Conservation (phyloP, 345 rosid genomes). For the Eucalyptus pumila region DNA sequence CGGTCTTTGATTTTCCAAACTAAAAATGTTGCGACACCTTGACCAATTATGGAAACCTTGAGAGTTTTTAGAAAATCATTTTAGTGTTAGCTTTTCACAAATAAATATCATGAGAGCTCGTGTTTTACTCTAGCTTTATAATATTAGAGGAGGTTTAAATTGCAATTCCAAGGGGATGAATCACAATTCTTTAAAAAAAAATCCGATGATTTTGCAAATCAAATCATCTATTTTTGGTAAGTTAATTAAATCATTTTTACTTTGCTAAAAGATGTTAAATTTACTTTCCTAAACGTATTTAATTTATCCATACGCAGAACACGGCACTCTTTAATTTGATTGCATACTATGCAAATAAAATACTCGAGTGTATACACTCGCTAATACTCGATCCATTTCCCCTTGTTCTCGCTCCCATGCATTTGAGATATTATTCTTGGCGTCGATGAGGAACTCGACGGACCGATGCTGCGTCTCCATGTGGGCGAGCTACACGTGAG, state of each 20-base stretch:
- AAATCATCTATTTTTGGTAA: background rate
- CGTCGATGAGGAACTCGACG: background rate
- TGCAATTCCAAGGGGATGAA: background rate
- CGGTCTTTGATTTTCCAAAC: accelerated
- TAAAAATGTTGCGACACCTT: accelerated
- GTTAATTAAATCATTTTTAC: background rate
- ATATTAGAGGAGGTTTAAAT: background rate
- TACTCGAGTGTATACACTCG: background rate
- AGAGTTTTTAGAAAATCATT: background rate
- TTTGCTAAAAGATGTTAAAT: background rate
- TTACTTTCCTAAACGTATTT: background rate
- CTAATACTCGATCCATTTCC: background rate
- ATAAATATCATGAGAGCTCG: background rate
- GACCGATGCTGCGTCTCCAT: background rate
- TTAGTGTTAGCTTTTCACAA: background rate
- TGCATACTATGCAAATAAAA: background rate
- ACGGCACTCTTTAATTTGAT: background rate
- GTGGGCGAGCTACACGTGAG: background rate
- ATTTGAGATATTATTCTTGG: background rate
- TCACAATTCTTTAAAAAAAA: background rate
- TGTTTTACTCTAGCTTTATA: background rate
- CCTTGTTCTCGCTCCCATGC: background rate
- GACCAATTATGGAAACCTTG: background rate
- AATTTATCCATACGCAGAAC: background rate
- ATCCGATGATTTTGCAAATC: background rate